Percentiles rank a stretch among this genome's conserved stretches.
These are phyloP conservation scores for Cordia subcordata DNA, from an alignment of 257 asterid species.

Conservation along the genomic window DNA sequence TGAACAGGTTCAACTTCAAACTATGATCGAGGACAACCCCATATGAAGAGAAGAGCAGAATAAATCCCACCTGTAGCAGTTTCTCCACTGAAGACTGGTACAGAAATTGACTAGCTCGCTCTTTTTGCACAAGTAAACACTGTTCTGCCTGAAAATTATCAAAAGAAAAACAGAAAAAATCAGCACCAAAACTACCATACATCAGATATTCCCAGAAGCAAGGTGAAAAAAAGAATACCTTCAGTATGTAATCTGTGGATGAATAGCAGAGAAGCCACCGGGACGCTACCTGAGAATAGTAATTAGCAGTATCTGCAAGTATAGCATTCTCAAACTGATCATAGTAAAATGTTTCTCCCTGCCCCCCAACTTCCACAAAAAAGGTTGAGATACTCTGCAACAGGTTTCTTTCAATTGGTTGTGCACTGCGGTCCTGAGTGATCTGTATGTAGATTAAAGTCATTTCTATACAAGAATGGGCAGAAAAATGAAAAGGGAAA, in stretches of 20 bases:
- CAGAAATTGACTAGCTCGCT: slow-evolving; percentile 8
- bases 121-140: slow-evolving; percentile 17
- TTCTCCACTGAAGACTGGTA: slow-evolving; percentile 17
- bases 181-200: background rate
- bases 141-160: slow-evolving; percentile 10
- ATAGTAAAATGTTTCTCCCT: slow-evolving; percentile 1
- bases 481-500: no score
- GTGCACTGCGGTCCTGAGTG: slow-evolving; percentile 16
- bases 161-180: background rate
- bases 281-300: slow-evolving; percentile 11
- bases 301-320: slow-evolving; percentile 15
- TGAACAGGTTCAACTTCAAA: no score
- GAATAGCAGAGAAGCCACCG: slow-evolving; percentile 21
- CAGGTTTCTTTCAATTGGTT: slow-evolving; percentile 14
- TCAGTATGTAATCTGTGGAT: slow-evolving; percentile 12
- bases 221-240: slow-evolving; percentile 9
- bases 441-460: slow-evolving; percentile 5
- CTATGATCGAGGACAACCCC: no score
- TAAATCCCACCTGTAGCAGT: slow-evolving; percentile 15
- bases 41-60: background rate
- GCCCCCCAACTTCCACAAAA: slow-evolving; percentile 13
- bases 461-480: background rate
- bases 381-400: slow-evolving; percentile 17
- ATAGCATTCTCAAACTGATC: slow-evolving; percentile 16
- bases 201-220: background rate